Conservation (phyloP, 2,329 filamentous ascomycete species). For the Davidsoniella neocaledoniae region DNA sequence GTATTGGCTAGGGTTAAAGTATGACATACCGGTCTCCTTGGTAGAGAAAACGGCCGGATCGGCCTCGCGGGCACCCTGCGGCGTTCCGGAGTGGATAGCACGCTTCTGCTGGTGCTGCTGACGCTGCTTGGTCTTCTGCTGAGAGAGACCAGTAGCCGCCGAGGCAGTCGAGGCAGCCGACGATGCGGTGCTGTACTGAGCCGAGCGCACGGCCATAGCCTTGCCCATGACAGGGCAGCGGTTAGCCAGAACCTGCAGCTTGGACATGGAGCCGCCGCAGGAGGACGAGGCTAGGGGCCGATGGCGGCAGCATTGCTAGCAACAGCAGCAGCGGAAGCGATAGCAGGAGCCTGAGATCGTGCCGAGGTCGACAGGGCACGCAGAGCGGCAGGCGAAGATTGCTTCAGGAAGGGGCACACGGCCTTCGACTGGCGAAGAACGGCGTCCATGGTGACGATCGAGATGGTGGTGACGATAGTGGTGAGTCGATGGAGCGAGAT, state of each 20-base stretch:
- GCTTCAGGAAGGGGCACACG: constrained; percentile 95
- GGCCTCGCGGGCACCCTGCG: constrained; percentile 9
- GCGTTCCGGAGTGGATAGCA: constrained; percentile 4
- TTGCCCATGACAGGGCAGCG: constrained; percentile 99
- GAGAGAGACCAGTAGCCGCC: constrained; percentile 3
- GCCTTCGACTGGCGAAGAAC: constrained; percentile 88
- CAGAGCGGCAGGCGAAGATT: constrained; percentile 79
- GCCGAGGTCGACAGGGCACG: constrained; percentile 70
- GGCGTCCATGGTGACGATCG: constrained; percentile 55
- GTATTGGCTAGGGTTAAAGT: not conserved
- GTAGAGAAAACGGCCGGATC: constrained; percentile 11
- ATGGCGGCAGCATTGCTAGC: not conserved
- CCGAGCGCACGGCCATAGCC: constrained; percentile 74
- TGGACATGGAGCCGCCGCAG: constrained; percentile 88
- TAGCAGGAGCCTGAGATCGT: constrained; percentile 30
- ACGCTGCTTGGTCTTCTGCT: not conserved
- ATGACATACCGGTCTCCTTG: constrained; percentile 11
- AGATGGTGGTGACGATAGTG: not conserved
- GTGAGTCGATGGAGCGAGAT: not conserved
- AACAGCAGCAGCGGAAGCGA: constrained; percentile 21
- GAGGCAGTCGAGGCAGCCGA: constrained; percentile 26
- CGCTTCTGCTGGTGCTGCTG: constrained; percentile 38
- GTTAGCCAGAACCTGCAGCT: constrained; percentile 82
- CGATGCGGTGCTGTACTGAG: constrained; percentile 31
- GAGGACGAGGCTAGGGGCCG: constrained; percentile 25